phyloP scores from a whole-genome alignment of 2,329 filamentous ascomycete genomes.

The Fusarium sp. region DNA sequence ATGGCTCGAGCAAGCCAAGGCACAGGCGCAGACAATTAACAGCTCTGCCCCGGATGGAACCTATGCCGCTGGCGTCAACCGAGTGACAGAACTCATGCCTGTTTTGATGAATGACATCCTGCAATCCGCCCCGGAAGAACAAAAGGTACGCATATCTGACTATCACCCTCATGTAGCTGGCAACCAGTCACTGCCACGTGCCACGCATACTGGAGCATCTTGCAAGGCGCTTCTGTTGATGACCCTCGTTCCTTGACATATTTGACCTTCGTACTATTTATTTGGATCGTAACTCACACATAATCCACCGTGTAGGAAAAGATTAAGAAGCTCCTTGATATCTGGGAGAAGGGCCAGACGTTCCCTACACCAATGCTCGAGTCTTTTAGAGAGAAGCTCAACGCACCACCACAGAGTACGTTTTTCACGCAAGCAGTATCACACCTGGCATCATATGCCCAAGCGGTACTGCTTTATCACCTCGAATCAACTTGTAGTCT shows the following conservation, averaged over 20 bases:
- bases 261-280: conserved; percentile 22
- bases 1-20: conserved; percentile 96
- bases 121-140: conserved; percentile 86
- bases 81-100: conserved; percentile 94
- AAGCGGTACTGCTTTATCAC: not conserved
- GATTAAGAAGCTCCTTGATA: conserved; percentile 91
- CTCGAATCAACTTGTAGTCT: conserved; percentile 46
- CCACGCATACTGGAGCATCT: conserved; percentile 23
- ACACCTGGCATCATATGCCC: not conserved
- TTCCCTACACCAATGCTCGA: conserved; percentile 84
- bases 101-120: conserved; percentile 96
- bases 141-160: conserved; percentile 83
- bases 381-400: conserved; percentile 84
- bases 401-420: conserved; percentile 73
- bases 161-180: conserved; percentile 37
- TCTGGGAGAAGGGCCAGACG: conserved; percentile 96
- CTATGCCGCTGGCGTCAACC: conserved; percentile 92
- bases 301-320: conserved; percentile 78
- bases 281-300: conserved; percentile 52
- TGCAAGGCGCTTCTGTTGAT: conserved; percentile 13
- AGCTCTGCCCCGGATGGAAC: conserved; percentile 88
- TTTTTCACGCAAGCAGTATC: conserved; percentile 33
- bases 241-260: conserved; percentile 30
- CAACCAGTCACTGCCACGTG: conserved; percentile 21
- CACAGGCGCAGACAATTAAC: conserved; percentile 83